These are phyloP conservation scores for Candida verbasci DNA, from an alignment of 805 yeast genomes.

Conservation along the genomic window DNA sequence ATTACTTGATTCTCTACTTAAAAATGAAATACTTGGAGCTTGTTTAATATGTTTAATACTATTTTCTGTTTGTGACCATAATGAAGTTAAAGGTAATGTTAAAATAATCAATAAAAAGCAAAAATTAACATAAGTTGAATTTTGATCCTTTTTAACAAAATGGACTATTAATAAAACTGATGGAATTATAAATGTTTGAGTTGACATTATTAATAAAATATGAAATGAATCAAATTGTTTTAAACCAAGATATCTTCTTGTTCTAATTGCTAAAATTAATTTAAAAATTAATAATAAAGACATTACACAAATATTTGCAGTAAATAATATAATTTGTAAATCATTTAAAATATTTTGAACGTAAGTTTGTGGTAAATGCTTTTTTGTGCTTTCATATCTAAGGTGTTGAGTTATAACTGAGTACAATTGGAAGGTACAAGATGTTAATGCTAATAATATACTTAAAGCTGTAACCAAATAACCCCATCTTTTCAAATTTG, in stretches of 20 bases:
- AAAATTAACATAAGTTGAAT: conserved; percentile 43
- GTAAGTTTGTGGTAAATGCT: conserved; percentile 15
- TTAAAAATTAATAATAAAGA: conserved; percentile 61
- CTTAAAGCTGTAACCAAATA: conserved; percentile 34
- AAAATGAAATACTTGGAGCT: conserved; percentile 8
- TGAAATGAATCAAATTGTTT: conserved; percentile 81
- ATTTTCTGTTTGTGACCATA: conserved; percentile 81
- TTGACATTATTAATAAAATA: conserved; percentile 71
- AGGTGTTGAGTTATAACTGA: conserved; percentile 30
- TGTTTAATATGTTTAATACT: conserved; percentile 18
- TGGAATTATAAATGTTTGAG: conserved; percentile 80
- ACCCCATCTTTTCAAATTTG: conserved; percentile 43
- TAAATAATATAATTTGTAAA: conserved; percentile 59
- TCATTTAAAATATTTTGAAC: conserved; percentile 33
- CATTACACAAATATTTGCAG: conserved; percentile 62
- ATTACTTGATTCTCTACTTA: conserved; percentile 6
- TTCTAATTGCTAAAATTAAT: conserved; percentile 60
- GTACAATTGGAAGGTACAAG: conserved; percentile 56
- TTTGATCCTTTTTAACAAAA: conserved; percentile 18
- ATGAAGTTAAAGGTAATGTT: conserved; percentile 75
- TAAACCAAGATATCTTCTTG: conserved; percentile 73
- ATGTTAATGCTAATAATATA: conserved; percentile 26
- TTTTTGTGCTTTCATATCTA: conserved; percentile 29
- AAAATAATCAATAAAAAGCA: conserved; percentile 61
- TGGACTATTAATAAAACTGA: conserved; percentile 56